Base-by-base conservation (phyloP, 495 filamentous ascomycete species). In the Annulohypoxylon maeteangense region DNA sequence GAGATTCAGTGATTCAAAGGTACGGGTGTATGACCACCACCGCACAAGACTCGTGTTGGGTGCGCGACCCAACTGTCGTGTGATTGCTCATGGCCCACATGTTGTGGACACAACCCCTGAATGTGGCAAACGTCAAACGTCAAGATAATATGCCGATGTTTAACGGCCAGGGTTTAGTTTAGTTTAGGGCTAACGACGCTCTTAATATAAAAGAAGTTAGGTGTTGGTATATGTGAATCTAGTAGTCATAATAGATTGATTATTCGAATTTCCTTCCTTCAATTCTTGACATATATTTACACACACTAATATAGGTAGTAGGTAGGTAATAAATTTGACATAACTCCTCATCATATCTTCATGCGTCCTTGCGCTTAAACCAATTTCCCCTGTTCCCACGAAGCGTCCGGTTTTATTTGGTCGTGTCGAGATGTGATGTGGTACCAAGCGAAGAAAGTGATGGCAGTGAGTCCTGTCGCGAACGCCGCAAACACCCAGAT, bases 401-500 rank as follows among this genome's bases (percentile, higher is more conserved):
- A 18, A 31, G 18, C 14, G 4, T 56, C 50, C 57, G 55, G 7
- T 3, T 38, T 16, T 8, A 4, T 7, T 40, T 44, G 12, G 8
- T 47, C n/a, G 29, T 55, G 53, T 14, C 61, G 38, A n/a, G 3
- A 50, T 0, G 61, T 70, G 23, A 70, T 60, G 11, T 32, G 12
- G 23, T 59, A 18, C 69, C 69, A 72, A 0, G 32, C 64, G 23
- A 34, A 23, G 34, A 68, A 31, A 4, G 69, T 68, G 31, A 72
- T 58, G 1, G 31, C 32, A 34, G 57, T 72, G n/a, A 72, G 64
- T 16, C 57, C 69, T 36, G 58, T 38, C 7, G 69, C 57, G 29
- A 72, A 20, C 16, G 29, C 51, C 6, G 40, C 58, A 36, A 68
- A 68, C 14, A 68, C 32, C 64, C 69, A 68, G 14, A 72, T 53